Percentiles rank a stretch among this genome's conserved stretches.
Evolutionary conservation across 441 rosid species (phyloP).

Genomic region (Melastoma candidum): DNA sequence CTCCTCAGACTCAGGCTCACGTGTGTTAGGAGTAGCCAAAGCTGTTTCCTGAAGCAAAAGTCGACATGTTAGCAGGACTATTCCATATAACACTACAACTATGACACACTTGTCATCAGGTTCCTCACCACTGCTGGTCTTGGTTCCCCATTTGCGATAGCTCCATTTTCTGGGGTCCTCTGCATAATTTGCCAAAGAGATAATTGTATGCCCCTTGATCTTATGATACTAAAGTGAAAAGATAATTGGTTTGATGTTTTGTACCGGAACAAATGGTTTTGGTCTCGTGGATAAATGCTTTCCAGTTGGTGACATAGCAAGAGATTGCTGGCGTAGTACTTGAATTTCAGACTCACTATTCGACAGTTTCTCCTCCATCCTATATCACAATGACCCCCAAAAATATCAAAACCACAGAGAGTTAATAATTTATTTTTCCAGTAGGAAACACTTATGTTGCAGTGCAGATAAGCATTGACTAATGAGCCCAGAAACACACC

Average conservation of each 20-base stretch:
- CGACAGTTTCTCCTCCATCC: slow-evolving; percentile 93
- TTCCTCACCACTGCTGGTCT: slow-evolving; percentile 53
- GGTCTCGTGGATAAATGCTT: slow-evolving; percentile 61
- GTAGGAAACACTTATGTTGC: slow-evolving; percentile 3
- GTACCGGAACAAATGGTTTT: slow-evolving; percentile 73
- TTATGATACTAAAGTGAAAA: too few relatives aligned
- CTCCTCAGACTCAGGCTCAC: slow-evolving; percentile 90
- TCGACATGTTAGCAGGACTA: slow-evolving; percentile 11
- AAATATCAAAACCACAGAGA: slow-evolving; percentile 15
- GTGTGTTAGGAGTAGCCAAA: slow-evolving; percentile 39
- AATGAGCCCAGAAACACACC: slow-evolving; percentile 29
- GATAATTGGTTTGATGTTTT: neutral
- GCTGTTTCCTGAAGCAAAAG: slow-evolving; percentile 41
- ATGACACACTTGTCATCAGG: slow-evolving; percentile 4
- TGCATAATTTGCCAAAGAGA: slow-evolving; percentile 28
- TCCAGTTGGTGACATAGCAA: slow-evolving; percentile 92
- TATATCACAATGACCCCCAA: slow-evolving; percentile 20
- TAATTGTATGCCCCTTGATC: neutral
- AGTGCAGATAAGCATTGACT: too few relatives aligned
- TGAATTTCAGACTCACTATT: slow-evolving; percentile 98
- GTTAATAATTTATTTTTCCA: slow-evolving; percentile 2
- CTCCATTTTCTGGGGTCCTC: slow-evolving; percentile 93
- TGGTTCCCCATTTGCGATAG: slow-evolving; percentile 59
- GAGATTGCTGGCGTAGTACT: slow-evolving; percentile 98
- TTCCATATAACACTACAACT: neutral